A percentile compares a stretch with the other conserved stretches of the same genome.
These are phyloP conservation scores for Hypoxylon sp. DNA, from an alignment of 2,329 filamentous ascomycete species.

Conservation along the genomic window DNA sequence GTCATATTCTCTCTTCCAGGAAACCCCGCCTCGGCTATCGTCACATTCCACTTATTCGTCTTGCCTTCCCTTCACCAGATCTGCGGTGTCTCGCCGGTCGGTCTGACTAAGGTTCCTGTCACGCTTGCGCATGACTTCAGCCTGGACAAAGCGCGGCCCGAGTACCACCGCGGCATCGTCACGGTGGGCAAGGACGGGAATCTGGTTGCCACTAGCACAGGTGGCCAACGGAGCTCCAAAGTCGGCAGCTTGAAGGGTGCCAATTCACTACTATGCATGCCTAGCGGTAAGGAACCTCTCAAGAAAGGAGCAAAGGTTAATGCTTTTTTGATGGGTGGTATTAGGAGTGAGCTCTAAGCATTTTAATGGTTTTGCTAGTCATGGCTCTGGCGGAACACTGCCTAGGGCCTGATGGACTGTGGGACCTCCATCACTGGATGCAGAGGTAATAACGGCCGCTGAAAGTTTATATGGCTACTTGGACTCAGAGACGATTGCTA, in stretches of 20 bases:
- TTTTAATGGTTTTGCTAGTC: neutral
- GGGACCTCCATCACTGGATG: neutral
- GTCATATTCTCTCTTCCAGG: slow-evolving; percentile 92
- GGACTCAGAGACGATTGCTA: neutral
- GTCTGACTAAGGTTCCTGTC: slow-evolving; percentile 81
- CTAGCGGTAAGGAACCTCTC: slow-evolving; percentile 73
- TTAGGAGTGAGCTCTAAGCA: slow-evolving; percentile 41
- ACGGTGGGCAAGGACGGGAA: slow-evolving; percentile 74
- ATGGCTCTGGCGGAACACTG: neutral
- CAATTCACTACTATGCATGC: slow-evolving; percentile 87
- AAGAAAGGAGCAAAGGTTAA: slow-evolving; percentile 79
- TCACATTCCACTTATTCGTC: slow-evolving; percentile 95
- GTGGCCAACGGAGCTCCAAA: slow-evolving; percentile 88
- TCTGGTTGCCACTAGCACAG: slow-evolving; percentile 84
- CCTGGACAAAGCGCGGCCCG: slow-evolving; percentile 81
- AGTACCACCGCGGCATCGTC: slow-evolving; percentile 91
- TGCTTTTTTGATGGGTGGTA: slow-evolving; percentile 80
- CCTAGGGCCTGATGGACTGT: neutral
- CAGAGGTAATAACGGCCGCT: neutral
- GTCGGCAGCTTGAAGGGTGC: slow-evolving; percentile 91
- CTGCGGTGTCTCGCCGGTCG: slow-evolving; percentile 76
- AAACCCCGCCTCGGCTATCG: slow-evolving; percentile 92
- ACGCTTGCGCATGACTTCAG: slow-evolving; percentile 78
- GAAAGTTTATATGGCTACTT: neutral
- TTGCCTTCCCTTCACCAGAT: slow-evolving; percentile 86